Evolutionary conservation across 805 yeast genomes (phyloP), one percentile per base, ranked within the genome.

Genomic region (Nematodospora valgi): DNA sequence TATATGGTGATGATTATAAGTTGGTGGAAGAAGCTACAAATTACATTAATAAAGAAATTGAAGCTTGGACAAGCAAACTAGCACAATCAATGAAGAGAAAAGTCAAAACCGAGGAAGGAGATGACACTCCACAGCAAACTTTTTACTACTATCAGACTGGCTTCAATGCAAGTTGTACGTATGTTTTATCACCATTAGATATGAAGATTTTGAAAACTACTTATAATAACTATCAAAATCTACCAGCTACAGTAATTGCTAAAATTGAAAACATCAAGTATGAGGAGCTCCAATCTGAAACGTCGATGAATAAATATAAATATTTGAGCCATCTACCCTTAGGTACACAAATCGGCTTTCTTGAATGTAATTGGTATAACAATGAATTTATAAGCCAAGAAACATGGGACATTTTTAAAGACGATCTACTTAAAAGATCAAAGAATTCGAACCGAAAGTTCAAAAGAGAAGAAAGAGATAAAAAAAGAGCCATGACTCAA

Each of bases 351-450:
- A 57, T 91, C 27, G 94, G 88, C 8, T 79, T 86, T 43, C 53
- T 93, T 36, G 98, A 93, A 48, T 74, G 96, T 34, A 82, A 86
- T 52, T 91, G 98, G 98, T 42, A 37, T 21, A 41, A 56, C 11
- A 64, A 57, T 45, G 64, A 57, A 38, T 55, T 37, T 33, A 47
- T 66, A 8, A 37, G 44, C 15, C 40, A 41, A n/a, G 68, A 58
- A 34, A 58, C 56, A 35, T 68, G 62, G 69, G 59, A 61, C 2
- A 50, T 54, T 18, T 83, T 78, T 54, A 66, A 71, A 31, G 67
- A 64, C 21, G 87, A 80, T 40, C 57, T 86, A 21, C 58, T 56
- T 15, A 78, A 74, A 25, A 64, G 96, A 41, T 67, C 80, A 11
- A 70, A 74, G 41, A 58, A 60, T 23, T 63, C 76, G 0, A 60